Percentiles rank a stretch among this genome's conserved stretches.
These are phyloP conservation scores for Cordyceps cateniannulata DNA, from an alignment of 2,329 filamentous ascomycete species.

Conservation along the genomic window DNA sequence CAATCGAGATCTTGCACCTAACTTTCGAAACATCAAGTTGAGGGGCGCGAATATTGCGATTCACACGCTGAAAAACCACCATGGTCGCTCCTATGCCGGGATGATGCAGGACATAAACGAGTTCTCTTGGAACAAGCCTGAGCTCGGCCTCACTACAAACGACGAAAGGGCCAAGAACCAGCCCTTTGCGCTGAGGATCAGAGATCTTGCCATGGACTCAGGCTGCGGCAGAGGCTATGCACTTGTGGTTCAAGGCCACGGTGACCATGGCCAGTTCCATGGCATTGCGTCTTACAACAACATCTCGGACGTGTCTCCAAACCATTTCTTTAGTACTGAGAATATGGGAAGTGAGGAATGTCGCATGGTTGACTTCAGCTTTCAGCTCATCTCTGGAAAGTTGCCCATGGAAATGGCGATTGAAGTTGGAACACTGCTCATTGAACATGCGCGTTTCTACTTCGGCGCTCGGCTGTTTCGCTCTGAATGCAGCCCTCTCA, in stretches of 20 bases:
- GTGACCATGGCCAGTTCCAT: background rate
- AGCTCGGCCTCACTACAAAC: background rate
- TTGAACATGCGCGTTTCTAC: background rate
- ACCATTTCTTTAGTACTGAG: background rate
- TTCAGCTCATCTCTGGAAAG: background rate
- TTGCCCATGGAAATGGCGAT: background rate
- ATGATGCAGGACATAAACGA: too few species aligned
- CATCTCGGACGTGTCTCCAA: background rate
- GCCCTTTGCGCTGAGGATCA: background rate
- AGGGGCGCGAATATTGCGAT: background rate
- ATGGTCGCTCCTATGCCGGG: background rate
- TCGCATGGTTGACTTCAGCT: slow-evolving; percentile 6
- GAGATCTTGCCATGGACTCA: background rate
- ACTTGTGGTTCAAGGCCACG: background rate
- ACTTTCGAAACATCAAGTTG: background rate
- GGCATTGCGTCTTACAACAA: slow-evolving; percentile 3
- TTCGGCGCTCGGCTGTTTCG: background rate
- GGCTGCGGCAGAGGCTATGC: background rate
- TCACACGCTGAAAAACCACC: background rate
- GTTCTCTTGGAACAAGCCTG: too few species aligned
- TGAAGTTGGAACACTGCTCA: background rate
- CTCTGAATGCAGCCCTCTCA: background rate
- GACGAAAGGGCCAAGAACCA: background rate
- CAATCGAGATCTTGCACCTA: background rate
- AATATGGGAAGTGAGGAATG: background rate